These are phyloP conservation scores for Strobilomyces confusus DNA, from an alignment of 768 basidiomycete genomes.

Conservation along the genomic window DNA sequence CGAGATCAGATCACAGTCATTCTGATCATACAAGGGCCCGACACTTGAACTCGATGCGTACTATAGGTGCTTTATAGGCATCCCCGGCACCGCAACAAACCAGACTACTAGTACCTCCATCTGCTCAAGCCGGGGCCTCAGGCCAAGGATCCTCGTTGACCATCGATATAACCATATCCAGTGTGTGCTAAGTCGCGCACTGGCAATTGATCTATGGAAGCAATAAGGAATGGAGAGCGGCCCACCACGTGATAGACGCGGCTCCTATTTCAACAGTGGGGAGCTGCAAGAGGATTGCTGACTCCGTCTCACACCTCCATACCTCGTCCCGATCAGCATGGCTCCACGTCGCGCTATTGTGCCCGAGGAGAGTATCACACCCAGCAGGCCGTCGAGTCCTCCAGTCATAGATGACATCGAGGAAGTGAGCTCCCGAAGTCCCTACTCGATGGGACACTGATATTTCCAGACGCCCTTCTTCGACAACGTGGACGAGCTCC, in stretches of 20 bases:
- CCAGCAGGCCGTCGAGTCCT: conserved; percentile 26
- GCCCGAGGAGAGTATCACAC: conserved; percentile 24
- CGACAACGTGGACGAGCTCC: conserved; percentile 80
- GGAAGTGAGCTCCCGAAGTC: conserved; percentile 29
- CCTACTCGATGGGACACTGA: neutral
- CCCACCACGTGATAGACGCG: conserved; percentile 20
- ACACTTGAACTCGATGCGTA: no score
- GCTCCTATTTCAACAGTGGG: conserved; percentile 16
- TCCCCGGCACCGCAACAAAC: neutral
- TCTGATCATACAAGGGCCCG: no score
- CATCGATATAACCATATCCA: no score
- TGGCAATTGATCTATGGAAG: conserved; percentile 6
- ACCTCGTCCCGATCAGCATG: conserved; percentile 13
- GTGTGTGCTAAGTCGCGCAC: no score
- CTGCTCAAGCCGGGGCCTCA: neutral
- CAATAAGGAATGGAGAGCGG: neutral
- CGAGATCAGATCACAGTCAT: no score
- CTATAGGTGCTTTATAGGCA: no score
- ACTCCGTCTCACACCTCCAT: neutral
- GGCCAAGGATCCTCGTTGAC: no score
- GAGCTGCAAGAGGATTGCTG: neutral
- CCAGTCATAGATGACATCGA: conserved; percentile 36
- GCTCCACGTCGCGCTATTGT: conserved; percentile 28
- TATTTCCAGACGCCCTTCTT: conserved; percentile 55
- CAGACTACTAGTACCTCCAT: neutral